Conservation (phyloP, 331 rosid species). For the Quercus tomentella region DNA sequence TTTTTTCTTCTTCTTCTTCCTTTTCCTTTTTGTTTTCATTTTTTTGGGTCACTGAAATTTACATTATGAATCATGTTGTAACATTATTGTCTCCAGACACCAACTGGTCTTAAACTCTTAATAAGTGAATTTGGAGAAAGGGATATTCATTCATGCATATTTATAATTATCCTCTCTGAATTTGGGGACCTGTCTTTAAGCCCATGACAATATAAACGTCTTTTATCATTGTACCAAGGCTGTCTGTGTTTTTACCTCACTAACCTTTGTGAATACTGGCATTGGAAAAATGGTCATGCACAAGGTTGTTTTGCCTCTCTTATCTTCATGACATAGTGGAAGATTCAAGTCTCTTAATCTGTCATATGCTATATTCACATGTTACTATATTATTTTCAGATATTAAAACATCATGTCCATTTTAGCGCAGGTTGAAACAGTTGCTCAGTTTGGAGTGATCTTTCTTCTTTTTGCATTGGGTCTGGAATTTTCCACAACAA, state of each 20-base stretch:
- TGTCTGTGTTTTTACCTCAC: background rate
- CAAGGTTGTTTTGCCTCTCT: background rate
- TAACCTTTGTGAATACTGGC: background rate
- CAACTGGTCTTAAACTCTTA: background rate
- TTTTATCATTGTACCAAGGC: background rate
- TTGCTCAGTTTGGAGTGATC: slow-evolving; percentile 97
- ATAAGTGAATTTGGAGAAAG: background rate
- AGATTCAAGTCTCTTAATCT: background rate
- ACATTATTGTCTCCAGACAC: background rate
- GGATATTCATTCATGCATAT: background rate
- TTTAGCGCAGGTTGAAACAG: slow-evolving; percentile 83
- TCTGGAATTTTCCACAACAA: slow-evolving; percentile 76
- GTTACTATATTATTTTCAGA: background rate
- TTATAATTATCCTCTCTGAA: background rate
- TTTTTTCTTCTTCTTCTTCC: background rate
- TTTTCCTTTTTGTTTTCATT: background rate
- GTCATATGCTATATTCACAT: slow-evolving; percentile 1
- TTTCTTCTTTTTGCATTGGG: slow-evolving; percentile 98
- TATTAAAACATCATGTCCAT: slow-evolving; percentile 12
- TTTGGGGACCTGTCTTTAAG: background rate
- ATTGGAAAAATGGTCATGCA: background rate
- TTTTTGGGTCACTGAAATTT: slow-evolving; percentile 6
- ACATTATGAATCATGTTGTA: background rate
- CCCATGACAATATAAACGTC: background rate
- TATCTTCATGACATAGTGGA: background rate